Conservation (phyloP, 805 yeast species). For the Jamesozyma jinghongensis region DNA sequence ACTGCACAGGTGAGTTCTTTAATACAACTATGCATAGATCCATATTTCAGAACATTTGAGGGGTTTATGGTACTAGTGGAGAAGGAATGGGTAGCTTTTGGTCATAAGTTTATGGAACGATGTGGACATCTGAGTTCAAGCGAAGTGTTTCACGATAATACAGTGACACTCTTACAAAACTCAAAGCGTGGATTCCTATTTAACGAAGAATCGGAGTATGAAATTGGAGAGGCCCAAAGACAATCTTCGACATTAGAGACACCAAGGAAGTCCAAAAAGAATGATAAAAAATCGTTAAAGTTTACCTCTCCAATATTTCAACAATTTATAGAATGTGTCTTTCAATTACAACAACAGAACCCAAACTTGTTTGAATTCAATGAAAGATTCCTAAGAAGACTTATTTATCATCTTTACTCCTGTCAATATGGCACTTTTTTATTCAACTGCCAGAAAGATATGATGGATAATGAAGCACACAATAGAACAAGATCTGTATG, state of each 20-base stretch:
- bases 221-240: too few species aligned
- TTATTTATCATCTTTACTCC: conserved; percentile 81
- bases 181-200: neutral
- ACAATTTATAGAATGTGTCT: conserved; percentile 85
- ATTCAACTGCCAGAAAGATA: conserved; percentile 63
- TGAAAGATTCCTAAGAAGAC: conserved; percentile 74
- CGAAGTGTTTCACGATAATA: conserved; percentile 38
- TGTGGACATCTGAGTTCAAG: conserved; percentile 63
- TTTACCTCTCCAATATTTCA: conserved; percentile 88
- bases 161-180: conserved; percentile 4
- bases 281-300: conserved; percentile 28
- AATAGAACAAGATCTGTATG: conserved; percentile 68
- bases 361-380: conserved; percentile 77
- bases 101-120: conserved; percentile 80
- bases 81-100: conserved; percentile 93
- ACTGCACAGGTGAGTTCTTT: conserved; percentile 84
- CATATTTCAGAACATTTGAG: conserved; percentile 75
- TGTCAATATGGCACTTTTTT: conserved; percentile 93
- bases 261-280: neutral
- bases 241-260: neutral
- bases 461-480: conserved; percentile 35
- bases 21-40: conserved; percentile 81
- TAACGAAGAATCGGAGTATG: too few species aligned
- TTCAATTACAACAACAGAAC: conserved; percentile 63
- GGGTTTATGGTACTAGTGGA: conserved; percentile 83